phyloP scores from a whole-genome alignment of 2,329 filamentous ascomycete species.

The Madurella fahalii region DNA sequence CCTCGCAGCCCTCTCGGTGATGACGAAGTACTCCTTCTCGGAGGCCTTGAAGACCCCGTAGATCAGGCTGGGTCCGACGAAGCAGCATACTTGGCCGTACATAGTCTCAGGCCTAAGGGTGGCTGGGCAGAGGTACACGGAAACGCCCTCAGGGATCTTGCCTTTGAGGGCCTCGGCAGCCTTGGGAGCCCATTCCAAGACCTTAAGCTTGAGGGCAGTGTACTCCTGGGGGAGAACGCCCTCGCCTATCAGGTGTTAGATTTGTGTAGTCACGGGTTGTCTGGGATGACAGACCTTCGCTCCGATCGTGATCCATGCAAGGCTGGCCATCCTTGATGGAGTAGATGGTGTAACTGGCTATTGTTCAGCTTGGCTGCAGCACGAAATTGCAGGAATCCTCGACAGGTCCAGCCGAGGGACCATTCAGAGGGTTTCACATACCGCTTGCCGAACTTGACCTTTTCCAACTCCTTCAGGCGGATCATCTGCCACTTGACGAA shows the following conservation, averaged over 20 bases:
- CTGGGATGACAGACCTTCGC: conserved; percentile 43
- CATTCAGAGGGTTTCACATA: not conserved
- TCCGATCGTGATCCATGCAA: conserved; percentile 83
- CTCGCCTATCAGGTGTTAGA: conserved; percentile 45
- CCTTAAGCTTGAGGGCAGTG: conserved; percentile 84
- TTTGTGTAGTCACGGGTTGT: not conserved
- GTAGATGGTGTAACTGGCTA: conserved; percentile 73
- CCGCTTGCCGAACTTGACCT: conserved; percentile 81
- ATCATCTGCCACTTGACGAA: conserved; percentile 98
- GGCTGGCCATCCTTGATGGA: conserved; percentile 84
- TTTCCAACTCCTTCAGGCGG: conserved; percentile 79
- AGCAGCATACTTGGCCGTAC: conserved; percentile 97
- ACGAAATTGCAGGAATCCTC: too few relatives aligned
- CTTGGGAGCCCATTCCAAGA: conserved; percentile 80
- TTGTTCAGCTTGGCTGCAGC: conserved; percentile 17
- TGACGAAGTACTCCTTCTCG: conserved; percentile 76
- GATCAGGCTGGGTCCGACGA: conserved; percentile 70
- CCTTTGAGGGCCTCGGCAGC: conserved; percentile 67
- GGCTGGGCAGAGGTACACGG: conserved; percentile 85
- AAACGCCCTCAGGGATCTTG: conserved; percentile 73
- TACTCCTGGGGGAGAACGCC: conserved; percentile 87
- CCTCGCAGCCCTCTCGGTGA: conserved; percentile 74
- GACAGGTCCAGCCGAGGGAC: not conserved
- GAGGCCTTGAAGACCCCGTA: conserved; percentile 84
- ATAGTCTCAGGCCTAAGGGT: conserved; percentile 95